A percentile compares a stretch with the other conserved stretches of the same genome.
Evolutionary conservation across 2,329 filamentous ascomycete genomes (phyloP).

Genomic region (Phyllosticta citribraziliensis): DNA sequence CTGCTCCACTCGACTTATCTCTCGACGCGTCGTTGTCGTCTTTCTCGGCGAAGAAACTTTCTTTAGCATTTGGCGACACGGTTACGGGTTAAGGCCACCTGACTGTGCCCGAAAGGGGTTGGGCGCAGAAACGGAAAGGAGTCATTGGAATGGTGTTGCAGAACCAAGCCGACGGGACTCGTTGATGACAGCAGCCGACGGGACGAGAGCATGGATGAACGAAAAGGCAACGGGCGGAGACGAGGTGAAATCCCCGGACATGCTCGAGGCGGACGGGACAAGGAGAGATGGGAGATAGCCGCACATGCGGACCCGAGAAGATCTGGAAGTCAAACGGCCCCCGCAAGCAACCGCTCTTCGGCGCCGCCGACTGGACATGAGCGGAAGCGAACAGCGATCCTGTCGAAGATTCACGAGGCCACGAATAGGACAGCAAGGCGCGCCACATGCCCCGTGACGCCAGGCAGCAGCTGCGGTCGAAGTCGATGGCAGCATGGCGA

Average conservation of each 20-base stretch:
- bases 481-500: background rate
- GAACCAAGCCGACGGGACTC: background rate
- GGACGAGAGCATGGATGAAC: background rate
- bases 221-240: background rate
- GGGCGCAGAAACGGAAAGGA: background rate
- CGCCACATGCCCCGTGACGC: background rate
- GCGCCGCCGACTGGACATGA: background rate
- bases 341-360: background rate
- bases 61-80: background rate
- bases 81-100: background rate
- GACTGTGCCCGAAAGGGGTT: background rate
- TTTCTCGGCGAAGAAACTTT: background rate
- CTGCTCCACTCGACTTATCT: background rate
- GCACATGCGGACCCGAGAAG: background rate
- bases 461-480: background rate
- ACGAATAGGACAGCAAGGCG: background rate
- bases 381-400: background rate
- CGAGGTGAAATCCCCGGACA: background rate
- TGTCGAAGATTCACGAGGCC: background rate
- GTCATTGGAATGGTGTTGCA: background rate
- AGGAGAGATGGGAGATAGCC: background rate
- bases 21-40: background rate
- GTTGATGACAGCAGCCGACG: background rate
- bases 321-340: background rate
- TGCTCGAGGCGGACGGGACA: background rate